Conservation (phyloP, 2,329 filamentous ascomycete species). For the Fusarium sp. region DNA sequence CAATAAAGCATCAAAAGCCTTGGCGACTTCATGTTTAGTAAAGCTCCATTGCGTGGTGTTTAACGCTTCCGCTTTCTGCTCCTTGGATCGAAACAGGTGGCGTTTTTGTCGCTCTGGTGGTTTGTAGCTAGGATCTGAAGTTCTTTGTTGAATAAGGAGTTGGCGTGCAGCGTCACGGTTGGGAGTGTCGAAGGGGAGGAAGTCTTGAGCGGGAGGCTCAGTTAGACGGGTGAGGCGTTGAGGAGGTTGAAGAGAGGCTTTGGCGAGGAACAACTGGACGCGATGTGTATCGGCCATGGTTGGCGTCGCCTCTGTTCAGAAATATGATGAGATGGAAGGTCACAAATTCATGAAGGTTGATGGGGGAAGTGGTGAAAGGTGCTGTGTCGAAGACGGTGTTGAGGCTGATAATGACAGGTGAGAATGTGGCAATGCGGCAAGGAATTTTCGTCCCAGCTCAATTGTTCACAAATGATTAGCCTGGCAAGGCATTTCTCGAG, state of each 20-base stretch:
- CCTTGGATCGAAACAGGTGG: constrained; percentile 8
- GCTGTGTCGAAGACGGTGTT: neutral
- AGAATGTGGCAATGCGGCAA: neutral
- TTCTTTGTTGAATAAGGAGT: constrained; percentile 8
- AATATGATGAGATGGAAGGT: neutral
- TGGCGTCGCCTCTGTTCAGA: neutral
- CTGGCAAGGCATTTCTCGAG: neutral
- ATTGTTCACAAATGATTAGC: neutral
- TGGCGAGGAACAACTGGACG: constrained; percentile 17
- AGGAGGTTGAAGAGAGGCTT: constrained; percentile 12
- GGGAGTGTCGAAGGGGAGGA: neutral
- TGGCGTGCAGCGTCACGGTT: constrained; percentile 7
- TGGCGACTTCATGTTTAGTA: constrained; percentile 18
- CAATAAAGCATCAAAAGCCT: constrained; percentile 8
- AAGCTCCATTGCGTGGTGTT: constrained; percentile 19
- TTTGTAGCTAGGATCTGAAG: neutral
- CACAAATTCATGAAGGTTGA: too few relatives aligned
- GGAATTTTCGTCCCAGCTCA: neutral
- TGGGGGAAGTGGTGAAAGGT: neutral
- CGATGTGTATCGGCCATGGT: constrained; percentile 7
- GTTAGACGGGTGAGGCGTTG: neutral
- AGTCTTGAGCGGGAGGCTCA: constrained; percentile 13
- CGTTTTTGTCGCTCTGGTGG: constrained; percentile 5
- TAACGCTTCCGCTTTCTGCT: neutral
- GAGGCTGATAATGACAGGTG: neutral